phyloP scores from a whole-genome alignment of 768 basidiomycete genomes.

The Galerina marginata region DNA sequence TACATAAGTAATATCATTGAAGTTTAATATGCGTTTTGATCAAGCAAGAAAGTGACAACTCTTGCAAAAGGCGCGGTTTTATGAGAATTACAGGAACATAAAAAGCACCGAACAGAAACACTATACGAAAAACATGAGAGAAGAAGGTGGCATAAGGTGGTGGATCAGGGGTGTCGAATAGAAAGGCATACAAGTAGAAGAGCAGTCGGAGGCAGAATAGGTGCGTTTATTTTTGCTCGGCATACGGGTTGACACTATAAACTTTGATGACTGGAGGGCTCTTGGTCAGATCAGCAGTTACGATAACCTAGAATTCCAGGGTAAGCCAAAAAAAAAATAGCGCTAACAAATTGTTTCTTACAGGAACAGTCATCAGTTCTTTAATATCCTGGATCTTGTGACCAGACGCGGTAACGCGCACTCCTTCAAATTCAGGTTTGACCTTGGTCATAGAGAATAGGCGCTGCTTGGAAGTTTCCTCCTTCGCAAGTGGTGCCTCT shows the following conservation, averaged over 20 bases:
- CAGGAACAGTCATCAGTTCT: slow-evolving; percentile 92
- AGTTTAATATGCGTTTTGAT: slow-evolving; percentile 3
- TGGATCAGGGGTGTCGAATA: slow-evolving; percentile 9
- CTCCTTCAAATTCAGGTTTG: slow-evolving; percentile 82
- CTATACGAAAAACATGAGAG: slow-evolving; percentile 29
- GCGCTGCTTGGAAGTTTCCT: slow-evolving; percentile 80
- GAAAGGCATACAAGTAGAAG: slow-evolving; percentile 1
- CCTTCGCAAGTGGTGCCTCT: slow-evolving; percentile 39
- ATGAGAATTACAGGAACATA: slow-evolving; percentile 21
- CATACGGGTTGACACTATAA: slow-evolving; percentile 93
- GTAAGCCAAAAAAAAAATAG: slow-evolving; percentile 12
- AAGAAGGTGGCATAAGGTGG: slow-evolving; percentile 18
- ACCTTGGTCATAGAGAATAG: slow-evolving; percentile 76
- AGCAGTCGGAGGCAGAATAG: not conserved
- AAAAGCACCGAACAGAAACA: slow-evolving; percentile 25
- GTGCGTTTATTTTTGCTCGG: slow-evolving; percentile 50
- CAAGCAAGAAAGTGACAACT: slow-evolving; percentile 11
- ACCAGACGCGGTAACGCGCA: slow-evolving; percentile 72
- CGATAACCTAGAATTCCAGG: slow-evolving; percentile 70
- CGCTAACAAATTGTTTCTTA: slow-evolving; percentile 43
- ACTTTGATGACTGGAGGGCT: slow-evolving; percentile 97
- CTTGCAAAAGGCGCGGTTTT: slow-evolving; percentile 1
- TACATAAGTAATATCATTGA: slow-evolving; percentile 9
- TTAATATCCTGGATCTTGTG: slow-evolving; percentile 96
- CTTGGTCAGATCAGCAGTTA: slow-evolving; percentile 94